phyloP scores from a whole-genome alignment of 306 rosid genomes.

The Alnus glutinosa region DNA sequence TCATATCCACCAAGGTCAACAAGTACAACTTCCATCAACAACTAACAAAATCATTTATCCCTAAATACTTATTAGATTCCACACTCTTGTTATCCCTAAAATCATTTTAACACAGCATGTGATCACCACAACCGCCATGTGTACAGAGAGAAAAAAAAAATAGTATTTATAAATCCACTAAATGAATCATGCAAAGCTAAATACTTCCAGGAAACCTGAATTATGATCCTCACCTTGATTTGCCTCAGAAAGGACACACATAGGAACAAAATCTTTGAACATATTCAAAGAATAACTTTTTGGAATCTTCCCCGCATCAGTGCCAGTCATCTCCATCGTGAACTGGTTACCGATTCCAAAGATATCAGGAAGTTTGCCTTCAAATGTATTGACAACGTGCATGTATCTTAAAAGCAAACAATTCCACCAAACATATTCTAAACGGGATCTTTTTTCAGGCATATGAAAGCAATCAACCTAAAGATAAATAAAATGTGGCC shows the following conservation, averaged over 20 bases:
- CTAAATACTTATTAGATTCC: background rate
- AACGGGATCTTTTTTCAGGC: background rate
- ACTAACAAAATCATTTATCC: background rate
- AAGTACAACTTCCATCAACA: background rate
- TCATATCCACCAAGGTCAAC: background rate
- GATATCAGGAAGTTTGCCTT: slow-evolving; percentile 18
- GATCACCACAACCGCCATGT: background rate
- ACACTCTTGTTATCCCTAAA: background rate
- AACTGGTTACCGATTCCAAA: slow-evolving; percentile 53
- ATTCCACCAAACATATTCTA: background rate
- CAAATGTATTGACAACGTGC: background rate
- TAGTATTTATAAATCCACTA: background rate
- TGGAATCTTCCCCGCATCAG: slow-evolving; percentile 60
- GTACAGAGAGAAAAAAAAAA: background rate
- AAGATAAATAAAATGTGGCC: background rate
- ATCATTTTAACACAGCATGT: background rate
- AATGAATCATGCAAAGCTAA: background rate
- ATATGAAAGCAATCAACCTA: background rate
- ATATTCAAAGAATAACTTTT: slow-evolving; percentile 78
- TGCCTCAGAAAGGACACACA: slow-evolving; percentile 88
- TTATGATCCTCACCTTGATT: slow-evolving; percentile 68
- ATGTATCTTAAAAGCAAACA: slow-evolving; percentile 8
- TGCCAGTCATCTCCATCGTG: slow-evolving; percentile 84
- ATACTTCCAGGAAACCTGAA: background rate
- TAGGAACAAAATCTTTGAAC: slow-evolving; percentile 93